phyloP scores from a whole-genome alignment of 805 yeast species.

The Komagataella pastoris region DNA sequence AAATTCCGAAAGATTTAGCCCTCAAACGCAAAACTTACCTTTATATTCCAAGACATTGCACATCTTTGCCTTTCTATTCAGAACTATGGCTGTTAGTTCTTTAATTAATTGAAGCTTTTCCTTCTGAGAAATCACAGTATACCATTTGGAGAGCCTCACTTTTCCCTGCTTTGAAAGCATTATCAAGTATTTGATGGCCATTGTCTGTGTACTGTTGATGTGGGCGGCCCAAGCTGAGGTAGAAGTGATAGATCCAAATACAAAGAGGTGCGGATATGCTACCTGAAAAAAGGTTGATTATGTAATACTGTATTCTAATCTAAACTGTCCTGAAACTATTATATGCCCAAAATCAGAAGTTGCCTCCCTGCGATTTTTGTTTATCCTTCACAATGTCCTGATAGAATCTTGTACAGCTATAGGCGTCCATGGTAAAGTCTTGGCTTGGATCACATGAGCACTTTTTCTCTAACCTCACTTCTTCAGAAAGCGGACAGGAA shows the following conservation, averaged over 20 bases:
- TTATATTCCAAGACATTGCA: conserved; percentile 85
- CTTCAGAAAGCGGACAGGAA: conserved; percentile 17
- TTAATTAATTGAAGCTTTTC: conserved; percentile 75
- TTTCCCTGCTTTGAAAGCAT: conserved; percentile 91
- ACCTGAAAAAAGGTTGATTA: neutral
- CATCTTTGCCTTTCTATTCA: conserved; percentile 85
- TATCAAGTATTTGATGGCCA: conserved; percentile 72
- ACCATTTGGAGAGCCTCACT: conserved; percentile 90
- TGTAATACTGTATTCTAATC: neutral
- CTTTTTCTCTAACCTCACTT: conserved; percentile 6
- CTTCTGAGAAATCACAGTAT: conserved; percentile 65
- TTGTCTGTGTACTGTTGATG: conserved; percentile 10
- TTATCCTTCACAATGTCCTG: conserved; percentile 2
- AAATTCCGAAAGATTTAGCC: neutral
- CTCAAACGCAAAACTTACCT: conserved; percentile 16
- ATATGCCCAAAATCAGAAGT: neutral
- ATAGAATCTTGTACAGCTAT: conserved; percentile 4
- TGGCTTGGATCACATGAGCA: conserved; percentile 17
- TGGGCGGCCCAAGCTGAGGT: conserved; percentile 7
- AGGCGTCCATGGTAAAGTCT: conserved; percentile 10
- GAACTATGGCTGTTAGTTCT: conserved; percentile 76
- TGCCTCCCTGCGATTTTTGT: neutral
- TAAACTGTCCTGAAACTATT: neutral
- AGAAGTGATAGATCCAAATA: neutral
- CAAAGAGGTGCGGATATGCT: neutral